Evolutionary conservation across 2,329 filamentous ascomycete species (phyloP), one percentile per base, ranked within the genome.

Genomic region (Trichoderma sp.): DNA sequence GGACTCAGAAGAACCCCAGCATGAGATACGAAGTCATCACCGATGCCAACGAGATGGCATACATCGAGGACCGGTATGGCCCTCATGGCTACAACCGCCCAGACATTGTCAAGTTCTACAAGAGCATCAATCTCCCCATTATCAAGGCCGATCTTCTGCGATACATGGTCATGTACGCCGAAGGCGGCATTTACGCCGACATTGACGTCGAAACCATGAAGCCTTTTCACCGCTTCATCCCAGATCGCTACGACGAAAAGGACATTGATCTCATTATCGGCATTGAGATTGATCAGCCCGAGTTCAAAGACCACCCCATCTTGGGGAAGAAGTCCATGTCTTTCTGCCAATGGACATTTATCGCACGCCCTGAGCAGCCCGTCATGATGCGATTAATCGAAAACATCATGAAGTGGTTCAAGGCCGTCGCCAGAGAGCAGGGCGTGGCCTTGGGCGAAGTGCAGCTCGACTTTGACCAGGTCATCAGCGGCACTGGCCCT

Each of bases 261-360:
- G 87, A 91, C n/a, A 84, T 92, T 60, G 87, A 91, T 72, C 86
- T 92, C 83, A 86, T 92, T 24, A 85, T 92, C 30, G 89, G 90
- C 16, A 83, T 92, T 1, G 90, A 92, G 76, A 90, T 92, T 68
- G 90, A 92, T 74, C 85, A 91, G 77, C 90, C 90, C 0, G 83
- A 87, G 10, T 91, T 87, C 78, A 81, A 79, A 21, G 79, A 87
- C 60, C 90, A 92, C 75, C 83, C 87, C 1, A 88, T 92, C 37
- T 81, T 92, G 0, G 90, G 90, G 16, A 84, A 83, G 59, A 92
- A 92, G 78, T 91, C 87, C 46, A 82, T 84, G 72, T 92, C 89
- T 0, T 92, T 92, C 76, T 92, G 90, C 76, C 90, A 92, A 75
- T 92, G 90, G 90, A 92, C 90, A 0, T 91, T 92, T 74, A 89